Percentiles rank a stretch among this genome's conserved stretches.
Evolutionary conservation across 345 rosid species (phyloP).

Genomic region (Anacardium occidentale): DNA sequence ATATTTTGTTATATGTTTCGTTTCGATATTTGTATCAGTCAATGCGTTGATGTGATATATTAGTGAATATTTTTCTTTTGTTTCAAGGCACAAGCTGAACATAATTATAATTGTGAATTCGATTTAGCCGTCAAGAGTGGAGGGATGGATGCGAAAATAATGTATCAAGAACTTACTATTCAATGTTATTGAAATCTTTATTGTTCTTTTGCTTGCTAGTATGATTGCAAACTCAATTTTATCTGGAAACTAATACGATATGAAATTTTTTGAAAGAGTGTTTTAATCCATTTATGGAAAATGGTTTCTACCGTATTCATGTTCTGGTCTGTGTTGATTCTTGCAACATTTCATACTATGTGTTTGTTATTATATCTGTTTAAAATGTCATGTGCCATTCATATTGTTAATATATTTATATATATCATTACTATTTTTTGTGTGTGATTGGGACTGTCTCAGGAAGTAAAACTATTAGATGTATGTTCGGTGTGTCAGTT

Average conservation of each 20-base stretch:
- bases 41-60: background rate
- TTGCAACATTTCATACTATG: background rate
- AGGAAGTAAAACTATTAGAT: conserved; percentile 31
- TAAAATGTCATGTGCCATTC: background rate
- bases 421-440: too few species aligned
- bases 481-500: conserved; percentile 30
- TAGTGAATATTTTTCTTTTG: too few species aligned
- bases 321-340: background rate
- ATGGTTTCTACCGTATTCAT: background rate
- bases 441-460: conserved; percentile 14
- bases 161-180: background rate
- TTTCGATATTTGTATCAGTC: background rate
- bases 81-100: too few species aligned
- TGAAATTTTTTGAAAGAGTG: background rate
- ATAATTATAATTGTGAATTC: too few species aligned
- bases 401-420: too few species aligned
- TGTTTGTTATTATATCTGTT: background rate
- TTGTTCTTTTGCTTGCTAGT: background rate
- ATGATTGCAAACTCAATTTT: background rate
- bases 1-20: background rate
- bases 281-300: background rate
- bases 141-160: background rate
- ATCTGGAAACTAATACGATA: background rate
- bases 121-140: background rate
- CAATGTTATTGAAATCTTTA: background rate